These are phyloP conservation scores for Terana coerulea DNA, from an alignment of 768 basidiomycete species.

Conservation along the genomic window DNA sequence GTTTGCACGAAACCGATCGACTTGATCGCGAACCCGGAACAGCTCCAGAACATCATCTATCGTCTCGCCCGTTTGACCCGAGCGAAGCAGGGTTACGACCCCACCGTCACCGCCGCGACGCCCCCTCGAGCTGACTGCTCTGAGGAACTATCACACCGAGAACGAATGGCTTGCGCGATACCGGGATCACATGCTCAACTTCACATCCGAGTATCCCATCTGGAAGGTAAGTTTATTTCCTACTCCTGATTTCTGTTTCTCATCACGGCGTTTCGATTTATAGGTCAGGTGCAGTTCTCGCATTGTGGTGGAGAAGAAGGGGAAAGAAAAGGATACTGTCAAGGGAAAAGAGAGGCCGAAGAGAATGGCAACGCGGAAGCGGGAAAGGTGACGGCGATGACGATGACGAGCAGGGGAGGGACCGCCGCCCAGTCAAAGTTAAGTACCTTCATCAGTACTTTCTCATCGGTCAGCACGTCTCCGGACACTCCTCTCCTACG, in stretches of 20 bases:
- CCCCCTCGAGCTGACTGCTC: not conserved
- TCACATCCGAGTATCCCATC: not conserved
- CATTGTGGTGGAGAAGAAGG: no score
- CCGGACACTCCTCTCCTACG: constrained; percentile 1
- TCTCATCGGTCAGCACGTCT: constrained; percentile 12
- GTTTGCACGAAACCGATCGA: not conserved
- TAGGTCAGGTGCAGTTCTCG: no score
- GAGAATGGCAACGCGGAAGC: no score
- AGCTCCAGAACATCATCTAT: constrained; percentile 1
- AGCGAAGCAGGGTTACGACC: not conserved
- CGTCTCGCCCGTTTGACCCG: not conserved
- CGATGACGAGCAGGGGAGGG: no score
- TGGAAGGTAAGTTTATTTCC: not conserved
- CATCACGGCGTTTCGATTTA: no score
- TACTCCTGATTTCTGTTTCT: no score
- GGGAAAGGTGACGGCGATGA: no score
- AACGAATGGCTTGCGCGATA: not conserved
- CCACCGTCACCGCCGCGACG: not conserved
- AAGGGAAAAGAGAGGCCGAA: no score
- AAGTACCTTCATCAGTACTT: no score
- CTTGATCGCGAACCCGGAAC: not conserved
- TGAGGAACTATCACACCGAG: not conserved
- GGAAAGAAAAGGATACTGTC: no score
- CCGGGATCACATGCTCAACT: not conserved
- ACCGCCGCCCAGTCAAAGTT: no score